Base-by-base conservation (phyloP, 345 rosid genomes). In the Laguncularia racemosa region DNA sequence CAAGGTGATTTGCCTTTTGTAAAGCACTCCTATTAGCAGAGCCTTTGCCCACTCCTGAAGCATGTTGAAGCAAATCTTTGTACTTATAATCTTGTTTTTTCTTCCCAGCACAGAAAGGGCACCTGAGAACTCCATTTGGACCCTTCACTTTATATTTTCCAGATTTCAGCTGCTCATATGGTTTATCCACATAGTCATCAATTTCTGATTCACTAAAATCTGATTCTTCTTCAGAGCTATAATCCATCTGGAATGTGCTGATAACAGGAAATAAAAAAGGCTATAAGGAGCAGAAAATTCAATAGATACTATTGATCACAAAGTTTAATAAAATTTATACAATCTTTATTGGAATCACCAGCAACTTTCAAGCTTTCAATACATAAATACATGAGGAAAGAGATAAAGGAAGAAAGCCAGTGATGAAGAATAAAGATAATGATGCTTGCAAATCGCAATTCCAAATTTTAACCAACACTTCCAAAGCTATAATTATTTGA, bases 101-200 rank as follows among this genome's bases (percentile, higher is more conserved):
- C 81, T 91, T 91, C 50, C 96, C 98, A 0, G 79, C 47, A 57
- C 98, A 91, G 67, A 82, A 88, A 13, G 96, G 95, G 75, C 98
- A 91, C 67, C 83, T 78, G 59, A 91, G 68, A 56, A 45, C 46
- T 33, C 81, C 87, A 70, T 77, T 84, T 28, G 74, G 55, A 44
- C 56, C 78, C 75, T 77, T 78, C 3, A 91, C 98, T 67, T 77
- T 86, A 57, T 55, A 65, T 19, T 65, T 61, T 14, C 92, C 91
- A 13, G 76, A 47, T 52, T 20, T 66, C 20, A 91, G 58, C 28
- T 66, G 71, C 26, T 67, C 71, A 64, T 88, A 86, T 2, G 96
- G 95, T 59, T 79, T 86, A 13, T 78, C 84, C 14, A 47, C 16
- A 44, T 82, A 78, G 12, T 69, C 85, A 56, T 55, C 57, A 14